Conservation (phyloP, 2,329 filamentous ascomycete genomes). For the Neopestalotiopsis clavispora region DNA sequence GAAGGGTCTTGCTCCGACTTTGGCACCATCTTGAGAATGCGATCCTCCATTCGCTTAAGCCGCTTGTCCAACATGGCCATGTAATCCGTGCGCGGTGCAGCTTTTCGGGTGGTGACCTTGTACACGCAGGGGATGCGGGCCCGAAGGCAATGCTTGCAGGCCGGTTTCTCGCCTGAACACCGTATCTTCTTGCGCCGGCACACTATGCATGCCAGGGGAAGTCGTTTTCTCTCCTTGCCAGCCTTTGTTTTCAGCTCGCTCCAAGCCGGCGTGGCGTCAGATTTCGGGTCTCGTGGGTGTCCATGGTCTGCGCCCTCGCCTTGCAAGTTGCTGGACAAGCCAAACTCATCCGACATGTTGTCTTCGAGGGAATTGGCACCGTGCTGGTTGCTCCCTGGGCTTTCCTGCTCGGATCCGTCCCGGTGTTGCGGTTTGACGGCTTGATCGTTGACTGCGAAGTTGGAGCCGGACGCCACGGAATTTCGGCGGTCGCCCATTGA, state of each 20-base stretch:
- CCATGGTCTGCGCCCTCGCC: slow-evolving; percentile 60
- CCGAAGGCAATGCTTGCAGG: slow-evolving; percentile 93
- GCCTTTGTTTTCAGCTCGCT: slow-evolving; percentile 88
- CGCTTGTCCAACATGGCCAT: slow-evolving; percentile 99
- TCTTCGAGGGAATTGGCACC: slow-evolving; percentile 57
- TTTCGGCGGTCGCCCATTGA: slow-evolving; percentile 42
- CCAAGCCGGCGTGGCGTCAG: slow-evolving; percentile 69
- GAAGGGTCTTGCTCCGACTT: slow-evolving; percentile 77
- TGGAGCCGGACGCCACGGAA: slow-evolving; percentile 41
- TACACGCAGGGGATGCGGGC: slow-evolving; percentile 96
- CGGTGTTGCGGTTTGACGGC: slow-evolving; percentile 29
- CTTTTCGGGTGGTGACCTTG: slow-evolving; percentile 94
- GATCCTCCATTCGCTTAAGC: slow-evolving; percentile 95
- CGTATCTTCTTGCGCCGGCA: slow-evolving; percentile 97
- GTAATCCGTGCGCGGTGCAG: slow-evolving; percentile 93
- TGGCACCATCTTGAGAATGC: slow-evolving; percentile 93
- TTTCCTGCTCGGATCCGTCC: slow-evolving; percentile 52
- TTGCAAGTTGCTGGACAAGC: slow-evolving; percentile 49
- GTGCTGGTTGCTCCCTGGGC: slow-evolving; percentile 47
- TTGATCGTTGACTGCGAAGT: slow-evolving; percentile 32
- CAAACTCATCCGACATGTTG: slow-evolving; percentile 63
- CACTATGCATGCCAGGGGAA: slow-evolving; percentile 93
- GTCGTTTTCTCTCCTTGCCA: slow-evolving; percentile 90
- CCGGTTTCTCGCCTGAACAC: slow-evolving; percentile 96
- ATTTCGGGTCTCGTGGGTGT: slow-evolving; percentile 62